A percentile compares a stretch with the other conserved stretches of the same genome.
Conservation (phyloP, 306 rosid species). For the Heteromeles arbutifolia region DNA sequence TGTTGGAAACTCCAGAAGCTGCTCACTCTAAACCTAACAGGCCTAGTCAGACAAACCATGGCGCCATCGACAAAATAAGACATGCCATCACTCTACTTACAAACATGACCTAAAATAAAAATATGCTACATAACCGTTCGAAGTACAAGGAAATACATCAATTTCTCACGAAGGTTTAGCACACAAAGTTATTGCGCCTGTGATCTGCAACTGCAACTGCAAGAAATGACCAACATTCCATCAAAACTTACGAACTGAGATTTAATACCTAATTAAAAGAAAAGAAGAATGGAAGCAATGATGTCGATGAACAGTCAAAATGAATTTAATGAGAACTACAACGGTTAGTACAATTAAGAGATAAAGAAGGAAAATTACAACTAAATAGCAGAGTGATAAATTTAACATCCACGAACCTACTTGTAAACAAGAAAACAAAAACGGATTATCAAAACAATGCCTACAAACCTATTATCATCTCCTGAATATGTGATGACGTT, state of each 20-base stretch:
- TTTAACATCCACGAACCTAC: slow-evolving; percentile 30
- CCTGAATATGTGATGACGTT: slow-evolving; percentile 62
- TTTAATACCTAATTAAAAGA: background rate
- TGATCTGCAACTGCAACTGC: slow-evolving; percentile 37
- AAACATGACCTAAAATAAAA: slow-evolving; percentile 15
- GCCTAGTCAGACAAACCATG: slow-evolving; percentile 47
- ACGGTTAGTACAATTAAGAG: background rate
- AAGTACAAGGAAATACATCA: slow-evolving; percentile 33
- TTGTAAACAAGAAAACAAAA: slow-evolving; percentile 25
- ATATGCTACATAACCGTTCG: slow-evolving; percentile 10
- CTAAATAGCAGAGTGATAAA: background rate
- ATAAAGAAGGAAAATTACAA: background rate
- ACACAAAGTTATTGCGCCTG: slow-evolving; percentile 15
- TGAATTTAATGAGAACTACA: background rate
- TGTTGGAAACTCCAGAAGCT: slow-evolving; percentile 51
- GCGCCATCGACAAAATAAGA: slow-evolving; percentile 32
- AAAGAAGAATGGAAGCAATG: background rate
- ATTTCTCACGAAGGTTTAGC: slow-evolving; percentile 24
- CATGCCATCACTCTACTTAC: slow-evolving; percentile 31
- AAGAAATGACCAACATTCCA: slow-evolving; percentile 21
- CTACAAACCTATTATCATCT: slow-evolving; percentile 41
- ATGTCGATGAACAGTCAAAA: background rate
- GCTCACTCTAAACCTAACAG: slow-evolving; percentile 54
- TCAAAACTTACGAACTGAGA: slow-evolving; percentile 5
- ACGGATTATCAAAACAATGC: background rate